Base-by-base conservation (phyloP, 1,284 basidiomycete species). In the Cryptococcus floricola region DNA sequence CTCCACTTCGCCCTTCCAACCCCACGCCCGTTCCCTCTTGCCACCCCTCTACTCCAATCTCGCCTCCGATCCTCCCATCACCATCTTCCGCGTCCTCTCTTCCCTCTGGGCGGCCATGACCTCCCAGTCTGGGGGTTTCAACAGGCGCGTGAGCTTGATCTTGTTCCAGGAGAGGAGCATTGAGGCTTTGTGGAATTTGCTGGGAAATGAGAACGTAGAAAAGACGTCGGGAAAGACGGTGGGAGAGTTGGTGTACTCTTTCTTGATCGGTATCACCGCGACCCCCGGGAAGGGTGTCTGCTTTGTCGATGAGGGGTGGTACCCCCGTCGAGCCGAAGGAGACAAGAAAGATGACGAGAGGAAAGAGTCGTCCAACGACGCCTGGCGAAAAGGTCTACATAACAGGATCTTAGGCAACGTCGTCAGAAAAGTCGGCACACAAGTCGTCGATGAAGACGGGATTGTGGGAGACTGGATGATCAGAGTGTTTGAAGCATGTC, bases 221-320 rank as follows among this genome's bases (percentile, higher is more conserved):
- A 60, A 79, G 80, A 63, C 63, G 50, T 59, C 69, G 9, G 65
- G 71, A 48, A 56, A 75, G 84, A 19, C 84, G 4, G 57, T 90
- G 0, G 89, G 89, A 0, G 87, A 95, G 59, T 80, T 96, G 6
- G 86, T 84, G 0, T 88, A 91, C 61, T 90, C 93, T 66, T 96
- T 96, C 71, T 77, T 97, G 5, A 82, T 95, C 44, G 88, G 87
- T 9, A 84, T 92, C n/a, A 90, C 88, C 64, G 88, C 89, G 0
- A 84, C 84, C 27, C 89, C 89, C 0, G 91, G 91, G 0, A 79
- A 81, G 18, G 94, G 93, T 0, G 80, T 97, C 23, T 96, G 92
- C 70, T 97, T 95, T 76, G 83, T 80, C 48, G 91, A 95, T 69
- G 82, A 84, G 14, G 93, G 92, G 1, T 97, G 93, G 93, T 97